Base-by-base conservation (phyloP, 768 basidiomycete species). In the Favolaschia claudopus region DNA sequence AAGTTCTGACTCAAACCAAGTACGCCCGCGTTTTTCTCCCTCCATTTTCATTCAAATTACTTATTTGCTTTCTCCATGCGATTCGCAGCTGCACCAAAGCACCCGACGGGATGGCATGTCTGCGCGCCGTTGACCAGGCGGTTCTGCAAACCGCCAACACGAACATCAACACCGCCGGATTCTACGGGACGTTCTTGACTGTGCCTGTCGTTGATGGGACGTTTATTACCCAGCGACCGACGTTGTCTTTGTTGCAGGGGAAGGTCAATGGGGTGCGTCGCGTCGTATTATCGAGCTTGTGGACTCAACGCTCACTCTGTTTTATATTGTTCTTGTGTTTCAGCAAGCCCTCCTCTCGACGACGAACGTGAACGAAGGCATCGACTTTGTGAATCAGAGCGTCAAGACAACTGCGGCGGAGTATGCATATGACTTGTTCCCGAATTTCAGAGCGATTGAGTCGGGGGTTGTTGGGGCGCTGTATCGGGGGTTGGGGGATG, bases 191-290 rank as follows among this genome's bases (percentile, higher is more conserved):
- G 2, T 73, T 67, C 24, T 20, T 55, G 24, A 70, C 71, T 31
- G 69, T 69, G 13, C 77, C 77, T 2, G 76, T 78, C 25, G 71
- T 78, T 5, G 77, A 78, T 34, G 76, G 73, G 12, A 55, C 63
- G 0, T 69, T 77, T 48, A 76, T 78, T 22, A 53, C 65, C 10
- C 73, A 75, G 54, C 62, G 67, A 5, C 74, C 76, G 2, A 75
- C 71, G 2, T 51, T 67, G 34, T 70, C 72, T 1, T 57, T 77
- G 12, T 43, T 45, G 10, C 58, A 65, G 43, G 66, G 73, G 19
- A 60, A 62, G 3, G 59, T 72, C 20, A 77, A 77, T n/a, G 76
- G 74, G 17, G 76, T 76, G 57, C 19, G 74, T 24, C 8, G 7
- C 15, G 31, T 20, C 7, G 33, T 8, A 19, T 25, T 42, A 32